Evolutionary conservation across 1,284 basidiomycete species (phyloP), one percentile per base, ranked within the genome.

Genomic region (Pisolithus thermaeus): DNA sequence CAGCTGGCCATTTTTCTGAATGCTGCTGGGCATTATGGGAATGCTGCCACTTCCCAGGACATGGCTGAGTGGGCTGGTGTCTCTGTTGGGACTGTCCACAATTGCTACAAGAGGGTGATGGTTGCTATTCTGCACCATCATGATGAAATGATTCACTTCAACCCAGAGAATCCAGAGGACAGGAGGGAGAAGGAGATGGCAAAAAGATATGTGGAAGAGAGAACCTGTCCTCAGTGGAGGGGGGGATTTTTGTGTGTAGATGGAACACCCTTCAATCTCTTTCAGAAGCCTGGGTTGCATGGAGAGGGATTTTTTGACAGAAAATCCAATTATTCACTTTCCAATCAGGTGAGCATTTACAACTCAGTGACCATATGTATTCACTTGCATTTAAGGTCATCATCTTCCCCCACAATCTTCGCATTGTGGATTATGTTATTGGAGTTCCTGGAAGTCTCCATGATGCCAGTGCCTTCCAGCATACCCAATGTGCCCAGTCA

Each of bases 1-100:
- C 72, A 74, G 51, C 63, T 75, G 5, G 65, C 23, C 18, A 40
- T 20, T 20, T 40, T 40, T 40, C 62, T 73, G 2, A 72, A 60
- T 47, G 59, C 61, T 8, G 58, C 72, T 55, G 70, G 70, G 0
- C 58, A 61, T 2, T 67, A 59, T 62, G 69, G 71, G 20, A 73
- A 73, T 65, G 66, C 54, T 18, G 65, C 64, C 3, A 60, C 60
- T 16, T 37, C 70, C 2, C 50, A 56, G n/a, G 63, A 71, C 48
- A 51, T 75, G 20, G 65, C 68, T 1, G 55, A 61, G 1, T 53
- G 50, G 30, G 61, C 67, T 28, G 71, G 71, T 7, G 16, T 55
- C 7, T 44, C 35, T n/a, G 8, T 46, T 0, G 44, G 50, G 2
- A 32, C 35, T 1, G 53, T 56, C 1, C 8, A 52, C 1, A 57